phyloP scores from a whole-genome alignment of 148 eudicot genomes.

The Chenopodium formosanum region DNA sequence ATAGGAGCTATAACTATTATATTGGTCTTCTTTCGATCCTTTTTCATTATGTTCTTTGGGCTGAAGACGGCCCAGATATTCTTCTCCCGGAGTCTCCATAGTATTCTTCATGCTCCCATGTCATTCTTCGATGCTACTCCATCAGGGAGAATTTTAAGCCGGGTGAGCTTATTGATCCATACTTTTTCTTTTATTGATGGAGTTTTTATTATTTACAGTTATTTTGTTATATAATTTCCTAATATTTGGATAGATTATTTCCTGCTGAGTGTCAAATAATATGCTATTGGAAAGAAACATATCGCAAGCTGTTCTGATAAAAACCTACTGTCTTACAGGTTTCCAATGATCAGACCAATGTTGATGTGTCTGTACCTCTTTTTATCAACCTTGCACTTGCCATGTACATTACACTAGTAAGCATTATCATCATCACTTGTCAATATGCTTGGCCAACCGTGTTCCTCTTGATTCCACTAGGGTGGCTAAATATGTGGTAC shows the following conservation, averaged over 20 bases:
- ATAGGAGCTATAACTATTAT: constrained; percentile 53
- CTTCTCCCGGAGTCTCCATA: constrained; percentile 58
- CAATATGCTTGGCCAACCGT: constrained; percentile 94
- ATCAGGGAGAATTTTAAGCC: constrained; percentile 89
- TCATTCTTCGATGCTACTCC: constrained; percentile 97
- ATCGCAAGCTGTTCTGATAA: background rate
- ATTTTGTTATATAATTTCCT: background rate
- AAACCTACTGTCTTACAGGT: constrained; percentile 43
- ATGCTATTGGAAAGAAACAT: background rate
- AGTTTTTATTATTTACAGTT: background rate
- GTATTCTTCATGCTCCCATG: constrained; percentile 94
- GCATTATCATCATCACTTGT: constrained; percentile 85
- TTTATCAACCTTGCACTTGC: constrained; percentile 55
- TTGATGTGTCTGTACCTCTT: constrained; percentile 76
- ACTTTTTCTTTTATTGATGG: background rate
- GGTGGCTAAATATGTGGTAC: constrained; percentile 87
- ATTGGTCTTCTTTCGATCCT: constrained; percentile 43
- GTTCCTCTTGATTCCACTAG: constrained; percentile 75
- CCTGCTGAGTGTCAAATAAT: background rate
- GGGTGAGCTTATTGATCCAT: constrained; percentile 49
- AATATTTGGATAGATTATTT: background rate
- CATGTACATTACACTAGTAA: constrained; percentile 55
- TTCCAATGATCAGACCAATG: constrained; percentile 80
- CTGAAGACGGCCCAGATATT: constrained; percentile 72
- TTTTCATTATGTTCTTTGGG: constrained; percentile 54